Evolutionary conservation across 2,329 filamentous ascomycete species (phyloP).

Genomic region (Thielaviopsis populi): DNA sequence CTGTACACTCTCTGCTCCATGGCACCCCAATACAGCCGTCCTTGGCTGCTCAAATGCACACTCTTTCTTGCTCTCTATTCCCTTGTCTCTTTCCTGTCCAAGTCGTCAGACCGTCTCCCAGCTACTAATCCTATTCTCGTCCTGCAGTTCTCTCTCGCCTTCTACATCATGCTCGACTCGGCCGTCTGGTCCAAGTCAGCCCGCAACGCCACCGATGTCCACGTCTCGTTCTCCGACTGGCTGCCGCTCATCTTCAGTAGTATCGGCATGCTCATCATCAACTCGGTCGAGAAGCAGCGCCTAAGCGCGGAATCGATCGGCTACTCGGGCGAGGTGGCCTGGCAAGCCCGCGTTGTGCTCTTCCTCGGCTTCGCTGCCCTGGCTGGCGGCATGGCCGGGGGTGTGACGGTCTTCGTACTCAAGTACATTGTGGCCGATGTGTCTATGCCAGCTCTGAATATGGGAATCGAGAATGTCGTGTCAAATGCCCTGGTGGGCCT

Average conservation of each 20-base stretch:
- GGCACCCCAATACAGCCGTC: too few species aligned
- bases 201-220: constrained; percentile 42
- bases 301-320: constrained; percentile 48
- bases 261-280: constrained; percentile 57
- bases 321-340: constrained; percentile 48
- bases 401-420: constrained; percentile 52
- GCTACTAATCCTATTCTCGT: neutral
- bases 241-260: constrained; percentile 51
- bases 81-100: too few species aligned
- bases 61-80: neutral
- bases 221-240: constrained; percentile 56
- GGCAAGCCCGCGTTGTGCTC: constrained; percentile 53
- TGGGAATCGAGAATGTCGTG: constrained; percentile 52
- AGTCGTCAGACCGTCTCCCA: too few species aligned
- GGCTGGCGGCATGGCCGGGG: constrained; percentile 53
- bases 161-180: constrained; percentile 53
- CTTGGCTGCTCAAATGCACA: too few species aligned
- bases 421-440: constrained; percentile 46
- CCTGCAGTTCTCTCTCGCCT: constrained; percentile 49
- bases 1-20: too few species aligned
- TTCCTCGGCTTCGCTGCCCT: constrained; percentile 52
- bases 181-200: constrained; percentile 50
- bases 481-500: constrained; percentile 48
- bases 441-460: constrained; percentile 43
- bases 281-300: constrained; percentile 52